Evolutionary conservation across 2,329 filamentous ascomycete genomes (phyloP), one percentile per base, ranked within the genome.

Genomic region (Sporothrix protearum): DNA sequence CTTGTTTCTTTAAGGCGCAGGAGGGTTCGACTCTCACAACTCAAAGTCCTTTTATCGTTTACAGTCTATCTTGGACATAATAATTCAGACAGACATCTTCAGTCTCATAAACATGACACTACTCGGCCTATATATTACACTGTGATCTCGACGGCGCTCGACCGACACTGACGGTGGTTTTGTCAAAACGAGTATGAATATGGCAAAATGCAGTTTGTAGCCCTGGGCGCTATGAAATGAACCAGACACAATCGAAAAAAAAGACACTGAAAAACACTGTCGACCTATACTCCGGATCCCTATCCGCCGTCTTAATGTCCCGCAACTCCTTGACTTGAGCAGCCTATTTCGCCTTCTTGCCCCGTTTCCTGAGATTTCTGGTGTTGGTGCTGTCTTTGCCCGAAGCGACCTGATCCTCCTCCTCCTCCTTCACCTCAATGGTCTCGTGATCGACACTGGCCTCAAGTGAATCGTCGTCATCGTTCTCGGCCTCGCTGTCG

Each of bases 141-240:
- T 6, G 28, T 49, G 25, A 49, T 36, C 25, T n/a, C 16, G 22
- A 53, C 22, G 5, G 4, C 14, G 9, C 5, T 53, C 22, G 22
- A 53, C 49, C 14, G 49, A 22, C 22, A 53, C 25, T 9, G 22
- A 16, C 49, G 12, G 10, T 53, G 25, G n/a, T 53, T 12, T 28
- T 28, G 2, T 25, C 45, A 49, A 61, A n/a, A n/a, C n/a, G n/a
- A n/a, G n/a, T n/a, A n/a, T n/a, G n/a, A n/a, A n/a, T n/a, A 8
- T 59, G 55, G 25, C 10, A 19, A 68, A 22, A 39, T 39, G 47
- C 47, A 39, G 53, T 63, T 42, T 42, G 16, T n/a, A 47, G 51
- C 53, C 63, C 42, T 42, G 57, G 42, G 68, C 70, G 70, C 63
- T 66, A 45, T 71, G 70, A 42, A 47, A 42, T 64, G 30, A 59